Conservation (phyloP, 345 rosid genomes). For the Reutealis trisperma region DNA sequence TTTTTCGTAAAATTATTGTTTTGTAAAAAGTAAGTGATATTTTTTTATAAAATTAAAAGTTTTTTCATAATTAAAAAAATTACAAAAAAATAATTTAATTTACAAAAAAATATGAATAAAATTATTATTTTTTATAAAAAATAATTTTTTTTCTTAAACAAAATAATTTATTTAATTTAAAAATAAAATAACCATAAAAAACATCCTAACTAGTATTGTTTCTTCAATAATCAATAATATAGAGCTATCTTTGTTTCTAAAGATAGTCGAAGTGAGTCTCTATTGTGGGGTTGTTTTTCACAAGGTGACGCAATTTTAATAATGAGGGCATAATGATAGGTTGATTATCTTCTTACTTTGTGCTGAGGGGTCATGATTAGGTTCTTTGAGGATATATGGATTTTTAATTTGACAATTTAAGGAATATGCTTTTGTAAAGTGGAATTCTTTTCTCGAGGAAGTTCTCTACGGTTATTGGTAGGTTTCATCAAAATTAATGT, state of each 20-base stretch:
- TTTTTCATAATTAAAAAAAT: too few species aligned
- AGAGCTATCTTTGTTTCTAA: not conserved
- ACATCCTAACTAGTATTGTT: not conserved
- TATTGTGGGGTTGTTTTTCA: not conserved
- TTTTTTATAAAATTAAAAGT: too few species aligned
- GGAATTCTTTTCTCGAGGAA: not conserved
- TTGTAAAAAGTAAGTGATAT: too few species aligned
- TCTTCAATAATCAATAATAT: too few species aligned
- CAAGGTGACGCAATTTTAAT: not conserved
- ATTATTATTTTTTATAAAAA: too few species aligned
- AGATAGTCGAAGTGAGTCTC: conserved; percentile 9
- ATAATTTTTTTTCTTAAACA: too few species aligned
- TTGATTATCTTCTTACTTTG: conserved; percentile 11
- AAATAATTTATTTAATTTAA: too few species aligned
- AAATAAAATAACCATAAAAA: too few species aligned
- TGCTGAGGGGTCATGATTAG: conserved; percentile 11
- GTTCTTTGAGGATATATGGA: conserved; percentile 1
- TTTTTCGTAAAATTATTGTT: too few species aligned
- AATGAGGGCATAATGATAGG: not conserved
- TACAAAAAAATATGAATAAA: too few species aligned
- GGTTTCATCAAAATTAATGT: not conserved
- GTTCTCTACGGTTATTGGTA: not conserved
- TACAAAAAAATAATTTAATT: too few species aligned
- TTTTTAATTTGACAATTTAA: conserved; percentile 17
- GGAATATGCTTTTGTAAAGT: conserved; percentile 26